Evolutionary conservation across 306 rosid genomes (phyloP), one percentile per base, ranked within the genome.

Genomic region (Medicago arabica): DNA sequence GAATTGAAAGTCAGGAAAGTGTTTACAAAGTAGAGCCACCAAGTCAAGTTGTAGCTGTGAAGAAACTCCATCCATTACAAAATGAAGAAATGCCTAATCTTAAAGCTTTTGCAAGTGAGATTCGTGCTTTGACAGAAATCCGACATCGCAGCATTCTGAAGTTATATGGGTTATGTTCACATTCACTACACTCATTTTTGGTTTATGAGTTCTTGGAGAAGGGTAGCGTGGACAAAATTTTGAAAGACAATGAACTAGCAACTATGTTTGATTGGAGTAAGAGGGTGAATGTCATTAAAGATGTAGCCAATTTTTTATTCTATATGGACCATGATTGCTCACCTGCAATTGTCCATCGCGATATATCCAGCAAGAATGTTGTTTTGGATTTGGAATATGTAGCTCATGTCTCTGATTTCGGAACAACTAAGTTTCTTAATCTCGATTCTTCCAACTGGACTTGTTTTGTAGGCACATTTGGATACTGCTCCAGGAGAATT

Each of bases 101-200:
- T 2, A 61, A 61, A 31, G 21, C 43, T 61, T 61, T 61, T 31
- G 19, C 18, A 4, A 61, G 43, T 61, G 43, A 61, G 67, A 61
- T 61, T 0, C 12, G 2, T 0, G 67, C 67, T 14, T 61, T 61
- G 4, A 61, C 67, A 61, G 43, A 61, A 14, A 28, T 31, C 0
- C 43, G 67, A 25, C 67, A 61, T 61, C 43, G 67, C 0, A 61
- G 31, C 43, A 61, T 61, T 31, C 21, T 61, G 43, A 61, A 61
- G 43, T 15, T 61, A 61, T 61, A 61, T 31, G 67, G 67, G 6
- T 58, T 1, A 11, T 58, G 63, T 5, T 58, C 34, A 58, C 63
- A 58, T 5, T 0, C 16, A 11, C 0, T 21, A 0, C 36, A 58
- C 63, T 9, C 63, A 58, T 58, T 58, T 58, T 58, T 58, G 63